Conservation (phyloP, 164 flowering plant genomes). For the Warburgia ugandensis region DNA sequence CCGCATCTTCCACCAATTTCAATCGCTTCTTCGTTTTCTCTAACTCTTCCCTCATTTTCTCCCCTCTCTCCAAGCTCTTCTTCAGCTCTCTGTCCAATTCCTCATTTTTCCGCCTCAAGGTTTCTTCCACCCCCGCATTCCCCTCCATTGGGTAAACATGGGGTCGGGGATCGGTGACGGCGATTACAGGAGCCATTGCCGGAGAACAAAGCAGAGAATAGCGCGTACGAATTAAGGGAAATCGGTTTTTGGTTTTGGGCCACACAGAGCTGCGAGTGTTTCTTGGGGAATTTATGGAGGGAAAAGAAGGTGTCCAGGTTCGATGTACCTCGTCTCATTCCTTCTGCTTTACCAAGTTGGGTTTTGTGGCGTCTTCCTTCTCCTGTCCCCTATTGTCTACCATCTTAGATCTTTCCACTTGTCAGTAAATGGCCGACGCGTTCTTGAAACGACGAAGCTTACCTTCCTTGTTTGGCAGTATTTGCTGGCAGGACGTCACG, state of each 20-base stretch:
- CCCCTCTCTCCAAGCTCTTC: slow-evolving; percentile 12
- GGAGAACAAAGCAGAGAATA: background rate
- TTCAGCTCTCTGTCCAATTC: slow-evolving; percentile 58
- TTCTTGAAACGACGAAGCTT: too few relatives aligned
- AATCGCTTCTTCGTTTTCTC: slow-evolving; percentile 31
- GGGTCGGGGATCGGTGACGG: background rate
- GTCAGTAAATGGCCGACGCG: too few relatives aligned
- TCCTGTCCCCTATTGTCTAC: too few relatives aligned
- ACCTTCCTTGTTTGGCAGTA: too few relatives aligned
- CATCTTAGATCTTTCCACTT: too few relatives aligned
- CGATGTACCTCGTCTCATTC: slow-evolving; percentile 9
- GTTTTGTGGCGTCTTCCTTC: too few relatives aligned
- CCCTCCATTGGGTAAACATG: background rate
- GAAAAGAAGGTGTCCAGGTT: slow-evolving; percentile 5
- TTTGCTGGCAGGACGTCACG: too few relatives aligned
- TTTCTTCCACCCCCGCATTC: slow-evolving; percentile 1
- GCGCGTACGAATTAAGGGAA: background rate
- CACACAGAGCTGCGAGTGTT: background rate
- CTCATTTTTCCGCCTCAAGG: slow-evolving; percentile 39
- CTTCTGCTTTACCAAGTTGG: too few relatives aligned
- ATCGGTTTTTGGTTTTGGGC: background rate
- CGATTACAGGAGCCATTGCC: slow-evolving; percentile 8
- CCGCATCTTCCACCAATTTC: slow-evolving; percentile 66
- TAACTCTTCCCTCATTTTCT: slow-evolving; percentile 39
- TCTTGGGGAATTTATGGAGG: background rate